phyloP scores from a whole-genome alignment of 148 eudicot species.

The Diospyros kaki region DNA sequence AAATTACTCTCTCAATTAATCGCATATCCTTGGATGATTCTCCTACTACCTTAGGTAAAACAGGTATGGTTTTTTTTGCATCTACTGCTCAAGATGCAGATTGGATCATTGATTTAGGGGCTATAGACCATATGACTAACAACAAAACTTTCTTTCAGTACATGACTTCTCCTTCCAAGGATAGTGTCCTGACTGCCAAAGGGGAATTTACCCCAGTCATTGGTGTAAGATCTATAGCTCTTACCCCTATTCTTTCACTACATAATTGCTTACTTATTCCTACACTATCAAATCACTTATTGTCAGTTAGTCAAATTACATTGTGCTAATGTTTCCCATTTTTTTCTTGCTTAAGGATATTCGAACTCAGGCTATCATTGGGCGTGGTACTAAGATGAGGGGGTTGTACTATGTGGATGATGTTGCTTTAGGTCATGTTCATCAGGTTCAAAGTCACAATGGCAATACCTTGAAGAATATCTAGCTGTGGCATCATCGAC shows the following conservation, averaged over 20 bases:
- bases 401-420: neutral
- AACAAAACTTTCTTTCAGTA: too few relatives aligned
- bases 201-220: neutral
- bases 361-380: neutral
- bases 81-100: neutral
- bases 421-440: neutral
- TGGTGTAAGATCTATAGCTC: neutral
- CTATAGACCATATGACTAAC: neutral
- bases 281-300: neutral
- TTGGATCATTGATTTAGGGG: neutral
- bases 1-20: too few relatives aligned
- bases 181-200: neutral
- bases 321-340: neutral
- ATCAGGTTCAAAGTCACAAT: neutral
- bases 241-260: neutral
- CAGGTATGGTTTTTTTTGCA: neutral
- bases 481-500: neutral
- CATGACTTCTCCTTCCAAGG: neutral
- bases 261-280: neutral
- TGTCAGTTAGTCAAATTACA: neutral
- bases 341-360: neutral
- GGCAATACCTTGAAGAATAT: neutral
- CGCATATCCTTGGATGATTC: neutral
- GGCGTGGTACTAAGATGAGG: neutral
- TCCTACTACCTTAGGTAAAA: neutral